Evolutionary conservation across 2,329 filamentous ascomycete species (phyloP), one percentile per base, ranked within the genome.

Genomic region (Fusarium kyushuense): DNA sequence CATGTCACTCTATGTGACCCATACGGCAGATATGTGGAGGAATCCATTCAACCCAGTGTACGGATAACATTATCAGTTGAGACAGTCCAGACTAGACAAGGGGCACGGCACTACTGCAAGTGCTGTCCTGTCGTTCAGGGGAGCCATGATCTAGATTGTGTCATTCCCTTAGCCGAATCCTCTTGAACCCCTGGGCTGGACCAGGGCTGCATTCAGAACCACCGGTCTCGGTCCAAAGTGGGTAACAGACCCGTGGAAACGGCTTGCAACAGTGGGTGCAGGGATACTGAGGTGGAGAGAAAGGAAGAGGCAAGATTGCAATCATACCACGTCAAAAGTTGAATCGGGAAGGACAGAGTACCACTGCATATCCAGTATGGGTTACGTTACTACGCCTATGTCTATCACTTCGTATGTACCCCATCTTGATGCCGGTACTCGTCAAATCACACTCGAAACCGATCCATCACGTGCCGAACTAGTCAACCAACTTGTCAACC

Each of bases 131-230:
- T 27, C n/a, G 35, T 42, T 42, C 47, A 62, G 47, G 47, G 57
- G n/a, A 43, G 32, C 25, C 41, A 27, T 49, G 60, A 63, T 63
- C 36, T 63, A 14, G 51, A 41, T 63, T 36, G 33, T 63, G 60
- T 51, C 60, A 63, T 29, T n/a, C 36, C 30, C 25, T 14, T 48
- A 16, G 23, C 36, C 49, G 59, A 60, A 40, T 47, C 30, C 51
- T 40, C 17, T 23, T 23, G 42, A 32, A 25, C 19, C 47, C 10
- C 16, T 33, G 5, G 6, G n/a, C n/a, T 45, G 23, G 17, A 12
- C 14, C 33, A 14, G 17, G 4, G 46, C 47, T 7, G 40, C 16
- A 46, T 54, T 40, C 3, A n/a, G 12, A 30, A 13, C 38, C 17
- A n/a, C 33, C 43, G 35, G 60, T 5, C 19, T 25, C 27, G 27